Evolutionary conservation across 495 filamentous ascomycete genomes (phyloP).

Genomic region (Polyplosphaeria fusca): DNA sequence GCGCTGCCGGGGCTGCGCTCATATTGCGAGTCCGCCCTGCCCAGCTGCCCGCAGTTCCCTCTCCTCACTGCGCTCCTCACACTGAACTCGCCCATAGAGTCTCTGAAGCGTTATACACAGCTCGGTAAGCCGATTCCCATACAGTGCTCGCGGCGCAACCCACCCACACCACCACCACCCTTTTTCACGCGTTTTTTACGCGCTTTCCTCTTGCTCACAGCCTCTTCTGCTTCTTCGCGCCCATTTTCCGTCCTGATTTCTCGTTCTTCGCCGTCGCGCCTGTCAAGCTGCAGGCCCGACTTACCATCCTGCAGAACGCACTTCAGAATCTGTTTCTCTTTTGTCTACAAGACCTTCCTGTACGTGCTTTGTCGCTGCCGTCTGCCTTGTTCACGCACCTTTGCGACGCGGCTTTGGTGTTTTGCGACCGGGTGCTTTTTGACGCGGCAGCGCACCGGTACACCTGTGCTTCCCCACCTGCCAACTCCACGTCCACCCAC

Average conservation of each 20-base stretch:
- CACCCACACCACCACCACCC: not conserved
- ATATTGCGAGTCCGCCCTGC: no score
- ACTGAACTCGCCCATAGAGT: no score
- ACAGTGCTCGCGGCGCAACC: not conserved
- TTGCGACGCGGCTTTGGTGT: conserved; percentile 7
- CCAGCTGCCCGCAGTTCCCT: no score
- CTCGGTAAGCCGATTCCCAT: not conserved
- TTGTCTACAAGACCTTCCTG: no score
- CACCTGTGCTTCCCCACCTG: conserved; percentile 2
- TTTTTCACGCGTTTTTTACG: conserved; percentile 13
- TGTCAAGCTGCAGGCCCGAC: no score
- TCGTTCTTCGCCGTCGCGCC: conserved; percentile 21
- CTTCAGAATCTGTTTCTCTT: no score
- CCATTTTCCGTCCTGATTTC: conserved; percentile 17
- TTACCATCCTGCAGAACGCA: no score
- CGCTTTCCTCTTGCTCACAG: not conserved
- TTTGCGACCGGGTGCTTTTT: conserved; percentile 14
- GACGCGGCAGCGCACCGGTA: conserved; percentile 5
- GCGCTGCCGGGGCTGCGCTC: no score
- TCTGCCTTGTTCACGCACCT: not conserved
- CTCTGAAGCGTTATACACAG: no score
- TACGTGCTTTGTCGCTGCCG: conserved; percentile 4
- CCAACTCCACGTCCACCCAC: not conserved
- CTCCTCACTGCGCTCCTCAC: no score
- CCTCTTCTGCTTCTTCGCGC: conserved; percentile 7